Evolutionary conservation across 192 early-diverging fungal species (phyloP), one percentile per base, ranked within the genome.

Genomic region (Chytriomyces confervae): DNA sequence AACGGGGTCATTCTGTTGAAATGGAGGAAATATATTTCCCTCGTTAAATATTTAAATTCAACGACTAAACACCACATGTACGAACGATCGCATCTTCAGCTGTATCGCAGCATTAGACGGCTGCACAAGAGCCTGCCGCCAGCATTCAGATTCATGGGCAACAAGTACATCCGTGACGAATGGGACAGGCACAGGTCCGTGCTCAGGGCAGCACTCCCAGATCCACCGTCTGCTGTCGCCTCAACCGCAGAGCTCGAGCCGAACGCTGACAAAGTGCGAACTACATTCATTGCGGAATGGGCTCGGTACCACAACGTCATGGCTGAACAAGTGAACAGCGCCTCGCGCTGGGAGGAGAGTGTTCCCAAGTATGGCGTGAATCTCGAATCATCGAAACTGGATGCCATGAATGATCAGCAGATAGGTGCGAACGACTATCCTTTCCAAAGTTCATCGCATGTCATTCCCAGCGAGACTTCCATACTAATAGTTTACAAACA

Each of bases 111-210:
- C 49, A 79, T 79, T 23, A 69, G 77, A 50, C 53, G 77, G 36
- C 27, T 79, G 5, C 77, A 79, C 62, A 60, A 71, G 47, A 61
- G 36, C 24, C 77, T 79, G 44, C 77, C 77, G 16, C 68, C 77
- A 6, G 77, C 67, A 9, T 13, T 79, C n/a, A 53, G 69, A 7
- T 79, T 79, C 69, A 45, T 79, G 61, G 77, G 77, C 5, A 79
- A 79, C 77, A 79, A 72, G 49, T 79, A 79, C 49, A 48, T 79
- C 3, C 47, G 62, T 44, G 69, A 71, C 49, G 77, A 79, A 48
- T 79, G 77, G 77, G 62, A 10, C 24, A 23, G 69, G 16, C 77
- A 79, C 62, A 16, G 77, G 13, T 11, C 20, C 16, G 45, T 79
- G 61, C 67, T 76, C 2, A n/a, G 4, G 16, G 69, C 23, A 7